Base-by-base conservation (phyloP, 202 grass and related monocot species). In the Cymbopogon flexuosus region DNA sequence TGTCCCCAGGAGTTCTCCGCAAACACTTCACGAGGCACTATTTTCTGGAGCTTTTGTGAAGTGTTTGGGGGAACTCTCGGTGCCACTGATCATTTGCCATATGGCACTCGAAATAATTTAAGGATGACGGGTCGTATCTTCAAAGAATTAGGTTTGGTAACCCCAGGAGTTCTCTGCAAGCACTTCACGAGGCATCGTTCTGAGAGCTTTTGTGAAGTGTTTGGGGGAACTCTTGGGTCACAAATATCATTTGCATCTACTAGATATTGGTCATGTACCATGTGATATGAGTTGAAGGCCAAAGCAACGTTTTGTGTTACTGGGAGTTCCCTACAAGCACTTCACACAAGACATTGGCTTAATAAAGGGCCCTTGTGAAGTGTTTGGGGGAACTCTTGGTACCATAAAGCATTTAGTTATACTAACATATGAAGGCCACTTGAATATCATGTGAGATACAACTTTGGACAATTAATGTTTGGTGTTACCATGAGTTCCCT, bases 341-440 rank as follows among this genome's bases (percentile, higher is more conserved):
- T 94, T 90, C 47, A 88, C 3, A 0, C n/a, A n/a, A 15, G 59
- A 29, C 8, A 16, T 24, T 40, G 1, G 19, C 16, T 70, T 1
- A 2, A 57, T 22, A 22, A 57, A 81, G n/a, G 5, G 12, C 5
- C 10, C 10, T 52, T 63, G 61, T 88, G 74, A 88, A 88, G 79
- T 88, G 75, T 90, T 87, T 85, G 90, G 84, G 78, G 70, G 81
- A 93, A 83, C 78, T 88, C 69, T 90, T 0, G n/a, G 35, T 79
- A 35, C 13, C 36, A 84, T 14, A 33, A 74, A 81, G 14, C 69
- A 83, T 85, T 65, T 36, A 58, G 8, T 54, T 57, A 19, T 1
- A 12, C 0, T 59, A 23, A 12, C 8, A 21, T 8, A 15, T 4
- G 43, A n/a, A 8, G 5, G 0, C 14, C 58, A 63, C 5, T 1